Evolutionary conservation across 2,329 filamentous ascomycete genomes (phyloP).

Genomic region (Pseudonectria foliicola): DNA sequence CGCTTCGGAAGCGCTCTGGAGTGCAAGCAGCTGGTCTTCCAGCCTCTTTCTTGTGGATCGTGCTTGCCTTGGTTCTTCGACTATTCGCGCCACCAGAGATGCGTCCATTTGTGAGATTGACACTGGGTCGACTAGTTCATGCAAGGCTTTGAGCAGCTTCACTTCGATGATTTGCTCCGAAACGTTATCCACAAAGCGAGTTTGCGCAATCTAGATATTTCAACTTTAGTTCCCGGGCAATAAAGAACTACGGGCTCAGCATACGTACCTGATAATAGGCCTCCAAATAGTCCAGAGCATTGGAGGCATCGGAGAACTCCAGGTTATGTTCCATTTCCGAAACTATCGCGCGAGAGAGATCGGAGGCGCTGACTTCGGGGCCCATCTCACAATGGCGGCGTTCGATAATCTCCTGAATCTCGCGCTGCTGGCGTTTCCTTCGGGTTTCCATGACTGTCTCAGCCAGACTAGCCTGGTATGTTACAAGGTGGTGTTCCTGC

Average conservation of each 20-base stretch:
- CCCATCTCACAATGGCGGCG: constrained; percentile 2
- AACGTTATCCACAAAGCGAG: constrained; percentile 16
- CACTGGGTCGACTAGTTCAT: constrained; percentile 11
- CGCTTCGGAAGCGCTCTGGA: constrained; percentile 1
- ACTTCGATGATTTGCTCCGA: constrained; percentile 19
- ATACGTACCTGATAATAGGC: constrained; percentile 35
- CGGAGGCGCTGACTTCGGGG: too few relatives aligned
- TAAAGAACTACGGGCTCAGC: too few relatives aligned
- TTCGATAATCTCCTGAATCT: constrained; percentile 1
- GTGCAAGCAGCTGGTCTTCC: background rate
- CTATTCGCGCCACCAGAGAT: constrained; percentile 11
- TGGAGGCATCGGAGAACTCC: constrained; percentile 21
- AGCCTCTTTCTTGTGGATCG: constrained; percentile 1
- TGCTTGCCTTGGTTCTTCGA: constrained; percentile 12
- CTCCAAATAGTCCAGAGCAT: constrained; percentile 30
- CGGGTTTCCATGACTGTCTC: constrained; percentile 28
- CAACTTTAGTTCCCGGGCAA: too few relatives aligned
- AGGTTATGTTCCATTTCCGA: constrained; percentile 17
- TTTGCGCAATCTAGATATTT: constrained; percentile 11
- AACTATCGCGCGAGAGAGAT: too few relatives aligned
- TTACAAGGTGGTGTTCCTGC: constrained; percentile 40
- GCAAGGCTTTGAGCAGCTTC: constrained; percentile 12
- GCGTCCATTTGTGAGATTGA: constrained; percentile 12
- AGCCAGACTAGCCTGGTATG: constrained; percentile 43
- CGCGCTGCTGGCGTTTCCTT: constrained; percentile 1